phyloP scores from a whole-genome alignment of 2,329 filamentous ascomycete genomes.

The Botrytis sinoallii region DNA sequence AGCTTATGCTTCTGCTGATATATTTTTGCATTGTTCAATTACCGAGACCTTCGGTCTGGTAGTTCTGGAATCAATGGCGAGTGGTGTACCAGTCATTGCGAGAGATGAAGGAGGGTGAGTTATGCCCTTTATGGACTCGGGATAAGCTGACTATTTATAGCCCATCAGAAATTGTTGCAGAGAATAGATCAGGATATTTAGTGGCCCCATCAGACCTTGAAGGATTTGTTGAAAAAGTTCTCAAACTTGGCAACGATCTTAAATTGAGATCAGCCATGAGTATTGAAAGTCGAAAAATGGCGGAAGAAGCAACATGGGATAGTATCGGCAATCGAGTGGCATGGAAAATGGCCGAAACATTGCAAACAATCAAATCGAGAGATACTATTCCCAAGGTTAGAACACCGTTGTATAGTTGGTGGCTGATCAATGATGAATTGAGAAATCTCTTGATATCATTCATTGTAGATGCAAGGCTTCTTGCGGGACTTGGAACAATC shows the following conservation, averaged over 20 bases:
- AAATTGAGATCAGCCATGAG: constrained; percentile 47
- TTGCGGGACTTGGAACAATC: constrained; percentile 32
- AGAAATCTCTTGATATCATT: constrained; percentile 23
- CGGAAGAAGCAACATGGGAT: constrained; percentile 65
- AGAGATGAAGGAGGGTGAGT: constrained; percentile 57
- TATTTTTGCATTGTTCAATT: constrained; percentile 65
- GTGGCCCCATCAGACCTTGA: constrained; percentile 58
- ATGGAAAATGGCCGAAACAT: constrained; percentile 53
- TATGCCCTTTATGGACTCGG: neutral
- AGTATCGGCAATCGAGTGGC: constrained; percentile 69
- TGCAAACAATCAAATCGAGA: constrained; percentile 19
- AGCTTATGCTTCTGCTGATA: constrained; percentile 64
- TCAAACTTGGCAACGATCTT: constrained; percentile 48
- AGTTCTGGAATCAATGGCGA: constrained; percentile 69
- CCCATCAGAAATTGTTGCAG: constrained; percentile 62
- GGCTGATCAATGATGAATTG: constrained; percentile 26
- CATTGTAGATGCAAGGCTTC: constrained; percentile 27
- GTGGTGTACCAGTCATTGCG: constrained; percentile 65
- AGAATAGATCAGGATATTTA: constrained; percentile 59
- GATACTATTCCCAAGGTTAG: constrained; percentile 1
- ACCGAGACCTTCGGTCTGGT: constrained; percentile 59
- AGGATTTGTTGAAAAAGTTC: constrained; percentile 53
- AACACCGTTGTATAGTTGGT: constrained; percentile 31
- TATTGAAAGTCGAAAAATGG: constrained; percentile 50
- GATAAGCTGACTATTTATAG: constrained; percentile 33